Conservation (phyloP, 2,329 filamentous ascomycete species). For the Penicillium vulpinum region DNA sequence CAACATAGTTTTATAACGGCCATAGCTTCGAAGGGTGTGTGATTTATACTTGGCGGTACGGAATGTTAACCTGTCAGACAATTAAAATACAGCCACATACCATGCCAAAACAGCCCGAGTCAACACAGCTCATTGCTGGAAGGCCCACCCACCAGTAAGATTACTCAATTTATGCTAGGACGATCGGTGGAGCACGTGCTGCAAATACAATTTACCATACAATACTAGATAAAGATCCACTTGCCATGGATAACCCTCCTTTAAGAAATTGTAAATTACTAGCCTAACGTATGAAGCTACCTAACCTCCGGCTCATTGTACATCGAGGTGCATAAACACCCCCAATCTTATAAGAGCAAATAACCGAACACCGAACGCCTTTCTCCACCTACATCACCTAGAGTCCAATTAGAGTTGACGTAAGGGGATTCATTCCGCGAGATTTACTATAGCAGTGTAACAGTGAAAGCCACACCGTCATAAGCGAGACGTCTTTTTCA, state of each 20-base stretch:
- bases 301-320: not conserved
- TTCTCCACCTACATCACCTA: not conserved
- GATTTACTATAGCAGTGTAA: not conserved
- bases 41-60: not conserved
- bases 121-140: constrained; percentile 19
- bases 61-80: not conserved
- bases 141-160: constrained; percentile 19
- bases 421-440: not conserved
- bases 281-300: not conserved
- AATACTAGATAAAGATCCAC: too few species aligned
- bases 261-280: not conserved
- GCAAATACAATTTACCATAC: too few species aligned
- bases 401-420: not conserved
- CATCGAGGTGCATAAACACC: not conserved
- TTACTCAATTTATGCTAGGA: not conserved
- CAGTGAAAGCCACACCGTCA: constrained; percentile 8
- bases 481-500: not conserved
- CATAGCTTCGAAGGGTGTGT: not conserved
- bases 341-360: not conserved
- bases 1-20: not conserved
- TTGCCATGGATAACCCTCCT: too few species aligned
- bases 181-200: constrained; percentile 6
- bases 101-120: not conserved
- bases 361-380: not conserved
- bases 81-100: not conserved